These are phyloP conservation scores for Epichloe typhina DNA, from an alignment of 2,329 filamentous ascomycete species.

Conservation along the genomic window DNA sequence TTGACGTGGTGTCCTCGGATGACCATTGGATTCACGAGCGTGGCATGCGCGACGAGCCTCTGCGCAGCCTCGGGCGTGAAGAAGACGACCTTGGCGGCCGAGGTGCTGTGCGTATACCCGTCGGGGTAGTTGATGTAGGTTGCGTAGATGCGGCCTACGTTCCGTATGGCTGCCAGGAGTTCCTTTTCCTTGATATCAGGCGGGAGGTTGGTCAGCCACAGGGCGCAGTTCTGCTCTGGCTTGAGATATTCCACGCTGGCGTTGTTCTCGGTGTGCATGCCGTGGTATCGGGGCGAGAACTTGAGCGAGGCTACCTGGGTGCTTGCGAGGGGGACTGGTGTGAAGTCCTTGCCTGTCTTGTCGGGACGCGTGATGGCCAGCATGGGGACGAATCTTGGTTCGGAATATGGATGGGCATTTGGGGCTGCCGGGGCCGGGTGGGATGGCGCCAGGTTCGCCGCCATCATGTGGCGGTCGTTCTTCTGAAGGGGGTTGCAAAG, in stretches of 20 bases:
- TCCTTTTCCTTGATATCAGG: slow-evolving; percentile 26
- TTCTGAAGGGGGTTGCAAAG: too few relatives aligned
- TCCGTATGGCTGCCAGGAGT: slow-evolving; percentile 30
- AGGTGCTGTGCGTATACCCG: slow-evolving; percentile 19
- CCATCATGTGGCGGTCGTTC: too few relatives aligned
- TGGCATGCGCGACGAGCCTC: slow-evolving; percentile 12
- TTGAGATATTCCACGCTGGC: slow-evolving; percentile 20
- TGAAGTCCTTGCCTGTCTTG: slow-evolving; percentile 5
- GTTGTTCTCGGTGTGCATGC: slow-evolving; percentile 22
- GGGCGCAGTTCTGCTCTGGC: slow-evolving; percentile 30
- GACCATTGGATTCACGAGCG: slow-evolving; percentile 17
- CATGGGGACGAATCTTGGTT: slow-evolving; percentile 12
- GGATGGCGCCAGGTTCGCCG: background rate
- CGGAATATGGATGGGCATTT: background rate
- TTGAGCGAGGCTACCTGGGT: slow-evolving; percentile 2
- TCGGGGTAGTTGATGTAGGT: slow-evolving; percentile 37
- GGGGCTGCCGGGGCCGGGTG: background rate
- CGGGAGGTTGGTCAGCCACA: slow-evolving; percentile 41
- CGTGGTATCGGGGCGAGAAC: slow-evolving; percentile 24
- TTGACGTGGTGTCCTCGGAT: slow-evolving; percentile 24
- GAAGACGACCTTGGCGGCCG: slow-evolving; percentile 38
- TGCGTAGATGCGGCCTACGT: slow-evolving; percentile 37
- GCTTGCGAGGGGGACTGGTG: slow-evolving; percentile 3
- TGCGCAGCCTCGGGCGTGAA: slow-evolving; percentile 29
- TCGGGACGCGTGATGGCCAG: slow-evolving; percentile 10